phyloP scores from a whole-genome alignment of 345 rosid genomes.

The Eucalyptus shirleyi region DNA sequence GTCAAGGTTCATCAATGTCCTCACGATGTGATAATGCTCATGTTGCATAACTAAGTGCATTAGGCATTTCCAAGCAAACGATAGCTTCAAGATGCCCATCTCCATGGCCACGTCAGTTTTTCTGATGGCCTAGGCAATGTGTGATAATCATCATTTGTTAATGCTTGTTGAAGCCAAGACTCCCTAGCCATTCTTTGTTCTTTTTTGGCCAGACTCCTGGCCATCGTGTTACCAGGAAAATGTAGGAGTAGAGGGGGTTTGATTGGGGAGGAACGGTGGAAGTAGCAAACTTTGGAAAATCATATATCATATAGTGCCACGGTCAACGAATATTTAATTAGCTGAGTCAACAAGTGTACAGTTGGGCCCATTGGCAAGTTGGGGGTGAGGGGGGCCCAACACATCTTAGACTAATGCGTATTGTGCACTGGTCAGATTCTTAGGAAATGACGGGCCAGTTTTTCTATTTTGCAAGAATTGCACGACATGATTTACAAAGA shows the following conservation, averaged over 20 bases:
- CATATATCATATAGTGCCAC: accelerated
- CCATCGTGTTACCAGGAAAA: background rate
- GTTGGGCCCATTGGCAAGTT: background rate
- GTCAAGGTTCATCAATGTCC: background rate
- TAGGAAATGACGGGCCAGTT: no score
- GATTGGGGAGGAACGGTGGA: background rate
- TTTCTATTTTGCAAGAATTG: background rate
- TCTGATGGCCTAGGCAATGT: background rate
- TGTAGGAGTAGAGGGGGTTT: background rate
- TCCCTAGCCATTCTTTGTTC: no score
- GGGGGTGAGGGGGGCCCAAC: background rate
- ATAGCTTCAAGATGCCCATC: background rate
- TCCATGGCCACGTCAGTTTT: background rate
- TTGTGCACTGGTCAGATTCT: no score
- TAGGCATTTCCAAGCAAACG: background rate
- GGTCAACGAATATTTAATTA: no score
- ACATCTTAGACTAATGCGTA: background rate
- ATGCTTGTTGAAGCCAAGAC: background rate
- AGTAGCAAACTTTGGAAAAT: background rate
- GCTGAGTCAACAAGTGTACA: background rate
- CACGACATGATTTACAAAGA: background rate
- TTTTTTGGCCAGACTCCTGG: background rate
- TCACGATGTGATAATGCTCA: background rate
- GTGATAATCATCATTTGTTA: background rate
- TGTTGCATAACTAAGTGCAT: background rate